Evolutionary conservation across 177 flowering plant species (phyloP).

Genomic region (Tripterygium wilfordii): DNA sequence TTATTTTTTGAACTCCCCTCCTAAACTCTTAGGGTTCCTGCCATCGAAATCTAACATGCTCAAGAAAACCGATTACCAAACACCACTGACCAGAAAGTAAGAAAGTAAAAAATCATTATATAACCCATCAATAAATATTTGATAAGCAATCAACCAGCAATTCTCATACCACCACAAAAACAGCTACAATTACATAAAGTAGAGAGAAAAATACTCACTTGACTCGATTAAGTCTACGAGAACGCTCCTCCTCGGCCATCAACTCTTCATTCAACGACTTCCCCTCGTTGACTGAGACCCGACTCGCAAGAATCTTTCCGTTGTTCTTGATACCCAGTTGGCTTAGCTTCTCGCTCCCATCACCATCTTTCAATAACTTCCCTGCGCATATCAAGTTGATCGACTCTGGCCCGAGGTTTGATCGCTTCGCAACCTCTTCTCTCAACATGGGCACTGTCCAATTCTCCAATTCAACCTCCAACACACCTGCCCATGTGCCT

Average conservation of each 20-base stretch:
- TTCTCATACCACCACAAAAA: not conserved
- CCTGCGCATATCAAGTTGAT: constrained; percentile 76
- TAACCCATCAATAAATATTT: too few species aligned
- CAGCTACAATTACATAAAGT: not conserved
- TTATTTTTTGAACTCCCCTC: too few species aligned
- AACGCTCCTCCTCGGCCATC: constrained; percentile 73
- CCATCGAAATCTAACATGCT: too few species aligned
- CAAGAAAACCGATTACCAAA: not conserved
- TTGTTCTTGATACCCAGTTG: constrained; percentile 72
- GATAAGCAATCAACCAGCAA: not conserved
- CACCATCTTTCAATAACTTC: constrained; percentile 59
- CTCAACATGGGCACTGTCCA: constrained; percentile 74
- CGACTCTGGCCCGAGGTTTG: constrained; percentile 31
- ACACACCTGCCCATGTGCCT: constrained; percentile 82
- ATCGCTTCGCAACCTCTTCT: constrained; percentile 58
- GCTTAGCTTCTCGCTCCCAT: constrained; percentile 28
- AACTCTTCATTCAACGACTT: constrained; percentile 32
- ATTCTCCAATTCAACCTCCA: constrained; percentile 59
- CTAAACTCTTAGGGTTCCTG: too few species aligned
- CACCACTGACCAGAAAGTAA: not conserved
- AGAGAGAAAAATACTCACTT: constrained; percentile 31
- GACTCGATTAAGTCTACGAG: constrained; percentile 52
- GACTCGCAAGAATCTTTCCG: constrained; percentile 53
- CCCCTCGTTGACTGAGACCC: constrained; percentile 38
- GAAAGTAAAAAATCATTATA: too few species aligned